phyloP scores from a whole-genome alignment of 176 grass and related monocot species.

The Rhynchospora breviuscula region DNA sequence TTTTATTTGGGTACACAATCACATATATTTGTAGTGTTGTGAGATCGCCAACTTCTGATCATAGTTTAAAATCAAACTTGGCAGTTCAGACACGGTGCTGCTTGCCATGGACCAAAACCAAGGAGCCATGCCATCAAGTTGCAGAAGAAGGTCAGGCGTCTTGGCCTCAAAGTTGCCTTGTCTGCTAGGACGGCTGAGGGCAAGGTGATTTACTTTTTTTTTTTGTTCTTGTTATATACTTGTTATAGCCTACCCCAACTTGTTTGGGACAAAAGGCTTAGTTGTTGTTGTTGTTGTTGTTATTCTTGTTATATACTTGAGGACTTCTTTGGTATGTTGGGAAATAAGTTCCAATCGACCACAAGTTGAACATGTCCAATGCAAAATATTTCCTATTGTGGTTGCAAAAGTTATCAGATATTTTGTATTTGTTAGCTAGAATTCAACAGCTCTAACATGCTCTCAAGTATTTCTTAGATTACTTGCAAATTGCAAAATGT shows the following conservation, averaged over 20 bases:
- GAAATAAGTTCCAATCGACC: background rate
- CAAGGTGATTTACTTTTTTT: conserved; percentile 44
- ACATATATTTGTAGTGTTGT: conserved; percentile 2
- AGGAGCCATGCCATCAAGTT: conserved; percentile 83
- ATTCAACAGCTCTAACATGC: background rate
- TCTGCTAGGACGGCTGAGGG: conserved; percentile 79
- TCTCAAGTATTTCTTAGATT: background rate
- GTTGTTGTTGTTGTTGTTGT: too few relatives aligned
- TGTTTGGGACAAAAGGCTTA: too few relatives aligned
- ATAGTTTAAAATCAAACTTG: conserved; percentile 20
- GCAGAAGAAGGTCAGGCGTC: conserved; percentile 72
- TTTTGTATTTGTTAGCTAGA: background rate
- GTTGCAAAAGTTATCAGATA: background rate
- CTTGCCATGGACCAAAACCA: conserved; percentile 90
- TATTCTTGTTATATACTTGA: background rate
- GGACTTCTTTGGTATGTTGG: background rate
- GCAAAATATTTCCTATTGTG: background rate
- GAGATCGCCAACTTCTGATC: background rate
- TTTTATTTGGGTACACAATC: background rate
- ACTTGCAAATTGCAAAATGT: background rate
- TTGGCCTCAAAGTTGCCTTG: conserved; percentile 86
- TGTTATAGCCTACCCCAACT: too few relatives aligned
- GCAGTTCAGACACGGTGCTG: conserved; percentile 77
- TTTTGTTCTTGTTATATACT: too few relatives aligned
- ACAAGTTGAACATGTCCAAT: background rate